A percentile compares a stretch with the other conserved stretches of the same genome.
Conservation (phyloP, 345 rosid species). For the Cardamine resedifolia region DNA sequence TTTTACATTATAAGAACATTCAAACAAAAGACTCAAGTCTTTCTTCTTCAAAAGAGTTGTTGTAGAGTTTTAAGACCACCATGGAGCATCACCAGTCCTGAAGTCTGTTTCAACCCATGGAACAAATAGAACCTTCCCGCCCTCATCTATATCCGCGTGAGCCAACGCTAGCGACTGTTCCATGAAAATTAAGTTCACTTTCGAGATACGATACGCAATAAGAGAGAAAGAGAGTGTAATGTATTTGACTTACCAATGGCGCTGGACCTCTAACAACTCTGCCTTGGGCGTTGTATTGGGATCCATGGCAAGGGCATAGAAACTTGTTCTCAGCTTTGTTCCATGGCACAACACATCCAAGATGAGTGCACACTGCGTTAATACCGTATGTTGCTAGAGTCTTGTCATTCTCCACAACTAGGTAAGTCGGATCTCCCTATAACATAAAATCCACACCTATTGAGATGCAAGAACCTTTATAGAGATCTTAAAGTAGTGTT, state of each 20-base stretch:
- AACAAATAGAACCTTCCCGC: constrained; percentile 83
- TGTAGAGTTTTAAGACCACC: constrained; percentile 69
- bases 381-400: constrained; percentile 82
- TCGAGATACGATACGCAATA: neutral
- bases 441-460: neutral
- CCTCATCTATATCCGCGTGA: constrained; percentile 65
- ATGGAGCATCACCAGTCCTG: constrained; percentile 93
- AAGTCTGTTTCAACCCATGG: constrained; percentile 96
- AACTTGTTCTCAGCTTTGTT: constrained; percentile 89
- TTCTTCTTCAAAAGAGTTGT: constrained; percentile 16
- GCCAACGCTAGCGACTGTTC: constrained; percentile 89
- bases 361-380: constrained; percentile 89
- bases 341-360: constrained; percentile 95
- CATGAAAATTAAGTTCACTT: neutral
- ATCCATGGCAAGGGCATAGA: constrained; percentile 96
- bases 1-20: constrained; percentile 28
- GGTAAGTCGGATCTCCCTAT: constrained; percentile 97
- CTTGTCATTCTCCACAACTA: constrained; percentile 85
- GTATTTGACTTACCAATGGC: constrained; percentile 66
- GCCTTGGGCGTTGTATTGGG: constrained; percentile 97
- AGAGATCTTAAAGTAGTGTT: neutral
- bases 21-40: constrained; percentile 3
- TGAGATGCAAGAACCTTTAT: neutral
- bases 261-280: constrained; percentile 98
- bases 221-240: neutral